Evolutionary conservation across 352 stramenopile species (phyloP).

Genomic region (Pythium periplocum): DNA sequence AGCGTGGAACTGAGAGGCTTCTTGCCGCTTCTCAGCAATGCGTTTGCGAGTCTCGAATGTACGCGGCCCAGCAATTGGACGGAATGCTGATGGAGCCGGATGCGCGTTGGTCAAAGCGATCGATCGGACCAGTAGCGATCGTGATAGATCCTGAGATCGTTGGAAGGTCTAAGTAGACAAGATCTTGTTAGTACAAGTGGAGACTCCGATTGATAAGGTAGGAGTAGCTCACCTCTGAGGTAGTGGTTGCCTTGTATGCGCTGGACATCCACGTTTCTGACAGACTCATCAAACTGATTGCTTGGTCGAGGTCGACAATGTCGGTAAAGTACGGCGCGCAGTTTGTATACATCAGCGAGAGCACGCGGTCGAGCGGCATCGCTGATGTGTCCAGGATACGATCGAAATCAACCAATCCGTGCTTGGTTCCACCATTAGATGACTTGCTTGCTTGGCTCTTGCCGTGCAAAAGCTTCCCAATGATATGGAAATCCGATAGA

Average conservation of each 20-base stretch:
- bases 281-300: slow-evolving; percentile 67
- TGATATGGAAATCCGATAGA: slow-evolving; percentile 73
- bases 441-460: slow-evolving; percentile 16
- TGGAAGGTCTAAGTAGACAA: slow-evolving; percentile 38
- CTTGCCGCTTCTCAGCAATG: slow-evolving; percentile 28
- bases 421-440: slow-evolving; percentile 1
- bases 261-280: slow-evolving; percentile 50
- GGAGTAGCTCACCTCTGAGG: slow-evolving; percentile 31
- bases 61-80: slow-evolving; percentile 56
- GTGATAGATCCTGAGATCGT: slow-evolving; percentile 38
- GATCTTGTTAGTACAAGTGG: too few relatives aligned
- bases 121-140: slow-evolving; percentile 57
- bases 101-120: slow-evolving; percentile 67
- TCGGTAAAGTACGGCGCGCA: slow-evolving; percentile 63
- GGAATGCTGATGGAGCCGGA: slow-evolving; percentile 56
- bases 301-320: slow-evolving; percentile 59
- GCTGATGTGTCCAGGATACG: slow-evolving; percentile 44
- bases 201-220: too few relatives aligned
- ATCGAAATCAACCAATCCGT: slow-evolving; percentile 28
- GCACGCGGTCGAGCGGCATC: slow-evolving; percentile 49
- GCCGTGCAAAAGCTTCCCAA: slow-evolving; percentile 73
- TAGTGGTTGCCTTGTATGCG: slow-evolving; percentile 42
- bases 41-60: slow-evolving; percentile 28
- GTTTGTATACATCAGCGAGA: slow-evolving; percentile 75
- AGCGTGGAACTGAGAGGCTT: slow-evolving; percentile 18